Evolutionary conservation across 257 asterid genomes (phyloP).

Genomic region (Thymus mandschuricus): DNA sequence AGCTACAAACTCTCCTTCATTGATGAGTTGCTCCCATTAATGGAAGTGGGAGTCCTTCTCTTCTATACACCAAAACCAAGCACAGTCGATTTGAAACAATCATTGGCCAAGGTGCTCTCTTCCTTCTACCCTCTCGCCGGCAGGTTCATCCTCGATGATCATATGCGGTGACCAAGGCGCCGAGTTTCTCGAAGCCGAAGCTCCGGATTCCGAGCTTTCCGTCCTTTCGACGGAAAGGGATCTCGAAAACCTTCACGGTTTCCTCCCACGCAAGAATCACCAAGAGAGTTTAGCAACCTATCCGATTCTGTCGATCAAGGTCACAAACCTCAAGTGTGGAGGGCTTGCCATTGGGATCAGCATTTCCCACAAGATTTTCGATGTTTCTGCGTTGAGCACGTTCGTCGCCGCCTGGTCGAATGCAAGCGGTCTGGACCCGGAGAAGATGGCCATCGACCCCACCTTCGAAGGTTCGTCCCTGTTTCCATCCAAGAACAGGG

Average conservation of each 20-base stretch:
- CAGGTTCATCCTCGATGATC: conserved; percentile 6
- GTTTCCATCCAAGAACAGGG: conserved; percentile 26
- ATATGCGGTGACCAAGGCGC: conserved; percentile 29
- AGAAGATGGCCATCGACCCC: neutral
- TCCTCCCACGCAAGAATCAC: conserved; percentile 11
- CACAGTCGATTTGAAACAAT: neutral
- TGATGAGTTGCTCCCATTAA: conserved; percentile 4
- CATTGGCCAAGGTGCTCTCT: conserved; percentile 14
- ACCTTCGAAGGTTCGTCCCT: conserved; percentile 17
- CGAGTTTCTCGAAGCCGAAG: conserved; percentile 30
- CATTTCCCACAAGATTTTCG: conserved; percentile 23
- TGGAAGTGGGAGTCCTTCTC: conserved; percentile 24
- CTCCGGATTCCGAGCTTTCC: neutral
- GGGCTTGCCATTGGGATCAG: conserved; percentile 17
- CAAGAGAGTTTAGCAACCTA: neutral
- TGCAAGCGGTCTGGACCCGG: neutral
- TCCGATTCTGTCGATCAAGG: conserved; percentile 17
- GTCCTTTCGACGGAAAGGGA: neutral
- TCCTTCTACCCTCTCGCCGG: conserved; percentile 30
- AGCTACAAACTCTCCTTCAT: conserved; percentile 14
- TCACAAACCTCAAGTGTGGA: conserved; percentile 18
- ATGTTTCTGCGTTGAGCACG: conserved; percentile 21
- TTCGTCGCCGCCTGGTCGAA: conserved; percentile 44
- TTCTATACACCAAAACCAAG: neutral
- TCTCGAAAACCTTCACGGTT: neutral